A percentile compares a stretch with the other conserved stretches of the same genome.
Conservation (phyloP, 768 basidiomycete species). For the Daedalea quercina region DNA sequence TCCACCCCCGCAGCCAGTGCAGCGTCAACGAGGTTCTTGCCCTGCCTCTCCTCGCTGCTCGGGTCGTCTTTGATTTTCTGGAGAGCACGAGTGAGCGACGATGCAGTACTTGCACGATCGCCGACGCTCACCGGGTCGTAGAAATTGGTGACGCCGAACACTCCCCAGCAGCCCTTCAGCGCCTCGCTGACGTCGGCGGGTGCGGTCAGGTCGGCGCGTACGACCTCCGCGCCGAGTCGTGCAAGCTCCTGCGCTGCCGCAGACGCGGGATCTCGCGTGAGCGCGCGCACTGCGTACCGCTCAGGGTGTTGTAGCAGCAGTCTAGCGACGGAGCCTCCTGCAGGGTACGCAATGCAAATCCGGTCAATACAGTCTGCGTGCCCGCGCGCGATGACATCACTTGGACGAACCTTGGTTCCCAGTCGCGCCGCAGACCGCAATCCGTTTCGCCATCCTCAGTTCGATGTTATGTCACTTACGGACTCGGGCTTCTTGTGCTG, state of each 20-base stretch:
- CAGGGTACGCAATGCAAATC: too few species aligned
- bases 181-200: constrained; percentile 8
- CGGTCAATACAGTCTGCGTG: not conserved
- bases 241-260: constrained; percentile 8
- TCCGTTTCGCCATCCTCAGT: constrained; percentile 9
- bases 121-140: constrained; percentile 11
- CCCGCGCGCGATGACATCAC: not conserved
- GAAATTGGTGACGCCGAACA: constrained; percentile 16
- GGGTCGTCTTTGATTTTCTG: constrained; percentile 17
- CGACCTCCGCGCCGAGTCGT: constrained; percentile 9
- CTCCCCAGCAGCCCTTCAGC: constrained; percentile 14
- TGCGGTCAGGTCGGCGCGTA: constrained; percentile 12
- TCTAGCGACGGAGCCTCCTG: constrained; percentile 15
- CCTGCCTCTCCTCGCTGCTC: constrained; percentile 14
- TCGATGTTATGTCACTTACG: not conserved
- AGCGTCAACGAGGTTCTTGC: constrained; percentile 15
- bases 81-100: not conserved
- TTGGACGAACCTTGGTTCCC: constrained; percentile 13
- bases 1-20: constrained; percentile 8
- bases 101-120: not conserved
- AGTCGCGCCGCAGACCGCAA: constrained; percentile 14
- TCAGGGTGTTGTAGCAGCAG: constrained; percentile 10
- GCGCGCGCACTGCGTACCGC: constrained; percentile 10
- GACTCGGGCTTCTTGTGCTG: not conserved
- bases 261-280: constrained; percentile 11